Conservation (phyloP, 2,329 filamentous ascomycete species). For the Aspergillus fumigatus region DNA sequence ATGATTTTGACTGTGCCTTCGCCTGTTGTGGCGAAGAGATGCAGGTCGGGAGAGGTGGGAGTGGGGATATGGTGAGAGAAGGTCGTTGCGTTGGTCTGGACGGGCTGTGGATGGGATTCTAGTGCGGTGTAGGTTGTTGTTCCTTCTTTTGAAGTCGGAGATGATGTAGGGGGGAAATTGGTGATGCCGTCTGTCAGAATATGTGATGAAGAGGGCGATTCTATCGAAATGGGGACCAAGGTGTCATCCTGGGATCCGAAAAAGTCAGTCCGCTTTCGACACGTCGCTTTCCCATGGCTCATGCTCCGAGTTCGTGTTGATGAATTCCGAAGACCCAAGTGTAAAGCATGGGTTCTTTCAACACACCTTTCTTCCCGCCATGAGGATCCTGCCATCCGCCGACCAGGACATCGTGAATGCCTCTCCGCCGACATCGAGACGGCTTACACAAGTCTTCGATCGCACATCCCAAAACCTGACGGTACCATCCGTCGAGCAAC, state of each 20-base stretch:
- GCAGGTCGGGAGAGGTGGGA: constrained; percentile 32
- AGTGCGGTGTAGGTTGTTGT: constrained; percentile 36
- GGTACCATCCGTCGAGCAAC: constrained; percentile 47
- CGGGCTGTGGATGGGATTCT: constrained; percentile 39
- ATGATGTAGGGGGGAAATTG: constrained; percentile 3
- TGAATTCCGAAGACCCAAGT: not conserved
- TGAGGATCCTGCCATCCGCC: constrained; percentile 42
- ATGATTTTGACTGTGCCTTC: constrained; percentile 47
- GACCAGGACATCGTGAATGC: constrained; percentile 48
- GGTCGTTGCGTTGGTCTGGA: constrained; percentile 47
- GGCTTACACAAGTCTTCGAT: constrained; percentile 45
- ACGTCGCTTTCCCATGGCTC: not conserved
- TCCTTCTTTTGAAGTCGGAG: constrained; percentile 13
- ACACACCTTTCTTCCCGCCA: constrained; percentile 45
- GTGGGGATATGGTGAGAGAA: constrained; percentile 43
- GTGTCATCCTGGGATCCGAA: constrained; percentile 41
- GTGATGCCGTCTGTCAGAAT: constrained; percentile 17
- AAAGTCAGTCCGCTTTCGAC: not conserved
- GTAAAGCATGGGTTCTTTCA: not conserved
- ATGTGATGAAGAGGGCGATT: constrained; percentile 36
- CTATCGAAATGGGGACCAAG: constrained; percentile 42
- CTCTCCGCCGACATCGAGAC: constrained; percentile 46
- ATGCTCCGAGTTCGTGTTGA: not conserved
- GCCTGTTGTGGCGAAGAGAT: constrained; percentile 46
- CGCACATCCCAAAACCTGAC: constrained; percentile 50